Evolutionary conservation across 2,329 filamentous ascomycete genomes (phyloP), one percentile per base, ranked within the genome.

Genomic region (Canariomyces notabilis): DNA sequence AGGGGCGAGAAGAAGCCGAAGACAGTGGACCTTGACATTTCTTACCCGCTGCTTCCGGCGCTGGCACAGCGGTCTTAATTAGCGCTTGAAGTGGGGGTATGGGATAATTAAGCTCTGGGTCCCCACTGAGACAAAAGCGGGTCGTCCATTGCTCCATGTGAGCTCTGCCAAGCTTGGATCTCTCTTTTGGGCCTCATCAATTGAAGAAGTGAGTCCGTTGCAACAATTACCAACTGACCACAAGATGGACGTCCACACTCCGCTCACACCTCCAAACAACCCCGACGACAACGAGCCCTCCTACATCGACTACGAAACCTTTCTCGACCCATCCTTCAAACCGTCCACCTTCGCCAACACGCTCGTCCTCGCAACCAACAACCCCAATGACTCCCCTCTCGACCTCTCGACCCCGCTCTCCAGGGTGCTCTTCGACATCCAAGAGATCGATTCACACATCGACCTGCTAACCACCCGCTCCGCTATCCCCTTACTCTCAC

Each of bases 371-470:
- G 77, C 83, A 32, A 97, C 91, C 45, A 97, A 97, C 73, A 95
- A 96, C 69, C 77, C 89, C 48, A 87, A 85, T 56, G 93, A 97
- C 68, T 84, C 84, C 2, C 86, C 89, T 6, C 79, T 97, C 59
- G 93, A 98, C 66, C 85, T 98, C 47, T 91, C 89, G 5, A 97
- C 93, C 14, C 91, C 93, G 2, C 77, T 98, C 38, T 95, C 90
- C 5, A 82, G 89, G 44, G 90, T 96, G 5, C 81, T 97, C 6
- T 98, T 98, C 68, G 93, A 98, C 67, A 84, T 93, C 3, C 93
- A 97, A 64, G 93, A 97, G 67, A 85, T 98, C 55, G 91, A 97
- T 68, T 95, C 90, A 0, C 89, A 95, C 63, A 95, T 98, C 53
- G 89, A 98, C 65, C 79, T 80, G 3, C 77, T 97, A 33, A 94